Conservation (phyloP, 352 stramenopile species). For the Phytophthora gonapodyides region DNA sequence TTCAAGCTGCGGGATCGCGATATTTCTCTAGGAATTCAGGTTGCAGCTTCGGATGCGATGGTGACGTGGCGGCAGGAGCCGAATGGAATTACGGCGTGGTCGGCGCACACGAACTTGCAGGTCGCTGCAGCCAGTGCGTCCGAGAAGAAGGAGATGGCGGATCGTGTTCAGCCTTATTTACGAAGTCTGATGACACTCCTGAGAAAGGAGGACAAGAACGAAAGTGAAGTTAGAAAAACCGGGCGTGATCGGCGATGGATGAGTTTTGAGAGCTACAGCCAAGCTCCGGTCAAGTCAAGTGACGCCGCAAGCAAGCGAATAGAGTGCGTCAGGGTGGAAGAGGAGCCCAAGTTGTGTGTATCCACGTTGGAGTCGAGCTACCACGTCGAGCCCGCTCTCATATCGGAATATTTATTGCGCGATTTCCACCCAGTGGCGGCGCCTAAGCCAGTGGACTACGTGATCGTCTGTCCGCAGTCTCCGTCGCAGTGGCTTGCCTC, state of each 20-base stretch:
- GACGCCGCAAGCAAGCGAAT: slow-evolving; percentile 24
- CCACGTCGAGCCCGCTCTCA: slow-evolving; percentile 50
- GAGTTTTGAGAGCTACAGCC: slow-evolving; percentile 44
- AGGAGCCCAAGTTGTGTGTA: slow-evolving; percentile 50
- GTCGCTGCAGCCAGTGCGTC: slow-evolving; percentile 27
- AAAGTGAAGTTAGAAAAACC: slow-evolving; percentile 24
- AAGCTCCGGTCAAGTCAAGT: slow-evolving; percentile 19
- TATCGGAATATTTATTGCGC: slow-evolving; percentile 81
- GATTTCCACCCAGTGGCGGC: slow-evolving; percentile 65
- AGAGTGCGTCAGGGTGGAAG: slow-evolving; percentile 30
- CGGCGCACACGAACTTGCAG: slow-evolving; percentile 20
- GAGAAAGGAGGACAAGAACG: slow-evolving; percentile 37
- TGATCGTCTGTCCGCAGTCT: slow-evolving; percentile 72
- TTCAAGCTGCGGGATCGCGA: slow-evolving; percentile 42
- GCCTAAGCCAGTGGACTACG: slow-evolving; percentile 74
- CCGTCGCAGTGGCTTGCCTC: slow-evolving; percentile 73
- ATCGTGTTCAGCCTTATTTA: slow-evolving; percentile 49
- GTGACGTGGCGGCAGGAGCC: slow-evolving; percentile 48
- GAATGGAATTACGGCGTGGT: slow-evolving; percentile 37
- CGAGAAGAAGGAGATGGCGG: slow-evolving; percentile 43
- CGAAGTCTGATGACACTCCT: slow-evolving; percentile 38
- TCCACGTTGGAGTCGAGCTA: slow-evolving; percentile 60
- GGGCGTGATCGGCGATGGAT: slow-evolving; percentile 44
- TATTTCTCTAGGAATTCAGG: slow-evolving; percentile 51
- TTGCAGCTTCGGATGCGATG: slow-evolving; percentile 53